Conservation (phyloP, 768 basidiomycete genomes). For the Bullera alba region DNA sequence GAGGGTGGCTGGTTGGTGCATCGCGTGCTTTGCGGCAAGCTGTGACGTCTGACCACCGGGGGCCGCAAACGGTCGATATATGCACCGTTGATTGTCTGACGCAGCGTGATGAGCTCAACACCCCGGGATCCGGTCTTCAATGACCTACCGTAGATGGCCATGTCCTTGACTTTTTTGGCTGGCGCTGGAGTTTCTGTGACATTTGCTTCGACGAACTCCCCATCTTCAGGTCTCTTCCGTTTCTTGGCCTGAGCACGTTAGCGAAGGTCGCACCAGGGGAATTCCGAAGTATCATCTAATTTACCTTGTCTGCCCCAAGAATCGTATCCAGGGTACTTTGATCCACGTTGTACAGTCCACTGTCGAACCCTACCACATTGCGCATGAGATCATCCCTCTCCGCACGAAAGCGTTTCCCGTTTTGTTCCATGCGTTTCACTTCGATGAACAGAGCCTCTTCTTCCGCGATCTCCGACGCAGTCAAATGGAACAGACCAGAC, state of each 20-base stretch:
- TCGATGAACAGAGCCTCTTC: conserved; percentile 93
- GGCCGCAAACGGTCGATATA: conserved; percentile 27
- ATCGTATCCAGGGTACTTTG: conserved; percentile 23
- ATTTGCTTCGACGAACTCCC: conserved; percentile 13
- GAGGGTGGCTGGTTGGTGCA: conserved; percentile 59
- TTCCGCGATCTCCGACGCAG: conserved; percentile 80
- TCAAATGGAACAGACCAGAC: conserved; percentile 75
- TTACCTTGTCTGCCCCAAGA: conserved; percentile 40
- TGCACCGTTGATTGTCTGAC: conserved; percentile 30
- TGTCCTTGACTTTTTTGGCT: conserved; percentile 25
- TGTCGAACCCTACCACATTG: conserved; percentile 76
- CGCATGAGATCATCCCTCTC: conserved; percentile 82
- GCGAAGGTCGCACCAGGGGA: neutral
- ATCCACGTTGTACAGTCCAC: conserved; percentile 63
- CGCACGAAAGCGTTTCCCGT: conserved; percentile 74
- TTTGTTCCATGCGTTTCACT: conserved; percentile 90
- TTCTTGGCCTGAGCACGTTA: conserved; percentile 34
- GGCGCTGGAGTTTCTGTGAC: conserved; percentile 3
- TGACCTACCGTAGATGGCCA: conserved; percentile 26
- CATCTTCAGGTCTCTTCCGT: conserved; percentile 37
- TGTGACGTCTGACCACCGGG: conserved; percentile 31
- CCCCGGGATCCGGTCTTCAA: neutral
- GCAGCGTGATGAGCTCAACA: neutral
- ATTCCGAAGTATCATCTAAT: neutral
- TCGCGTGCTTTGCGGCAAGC: conserved; percentile 33